A percentile compares a stretch with the other conserved stretches of the same genome.
phyloP scores from a whole-genome alignment of 176 grass and related monocot species.

The Bromus sterilis region DNA sequence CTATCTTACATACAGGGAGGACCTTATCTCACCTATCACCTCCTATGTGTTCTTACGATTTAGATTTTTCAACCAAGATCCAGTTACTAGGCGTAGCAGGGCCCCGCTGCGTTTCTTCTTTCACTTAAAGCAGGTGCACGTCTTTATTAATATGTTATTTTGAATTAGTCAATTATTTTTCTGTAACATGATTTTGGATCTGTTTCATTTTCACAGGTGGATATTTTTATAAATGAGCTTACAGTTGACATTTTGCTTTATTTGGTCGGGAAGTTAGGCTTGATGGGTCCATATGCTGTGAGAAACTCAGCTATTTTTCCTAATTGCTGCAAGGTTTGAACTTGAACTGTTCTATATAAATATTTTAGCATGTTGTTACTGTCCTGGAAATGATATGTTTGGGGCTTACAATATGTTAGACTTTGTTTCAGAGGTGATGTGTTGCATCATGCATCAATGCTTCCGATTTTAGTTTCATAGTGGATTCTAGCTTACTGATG shows the following conservation, averaged over 20 bases:
- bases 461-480: not conserved
- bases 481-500: slow-evolving; percentile 10
- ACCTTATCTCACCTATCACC: slow-evolving; percentile 56
- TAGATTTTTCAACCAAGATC: slow-evolving; percentile 30
- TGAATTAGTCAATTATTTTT: slow-evolving; percentile 3
- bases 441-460: not conserved
- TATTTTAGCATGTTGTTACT: not conserved
- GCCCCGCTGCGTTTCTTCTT: slow-evolving; percentile 42
- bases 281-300: slow-evolving; percentile 82
- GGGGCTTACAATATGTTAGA: not conserved
- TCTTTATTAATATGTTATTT: slow-evolving; percentile 17
- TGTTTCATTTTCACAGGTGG: slow-evolving; percentile 49
- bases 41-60: slow-evolving; percentile 64
- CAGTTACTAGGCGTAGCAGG: slow-evolving; percentile 22
- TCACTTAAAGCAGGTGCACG: slow-evolving; percentile 52
- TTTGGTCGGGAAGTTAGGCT: slow-evolving; percentile 61
- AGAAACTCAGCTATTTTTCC: slow-evolving; percentile 68
- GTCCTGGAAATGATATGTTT: not conserved
- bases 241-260: slow-evolving; percentile 73
- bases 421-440: not conserved
- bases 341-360: not conserved
- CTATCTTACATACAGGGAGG: slow-evolving; percentile 50
- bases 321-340: slow-evolving; percentile 79
- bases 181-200: not conserved
- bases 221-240: slow-evolving; percentile 73